Evolutionary conservation across 176 grass and related monocot species (phyloP).

Genomic region (Raddia distichophylla): DNA sequence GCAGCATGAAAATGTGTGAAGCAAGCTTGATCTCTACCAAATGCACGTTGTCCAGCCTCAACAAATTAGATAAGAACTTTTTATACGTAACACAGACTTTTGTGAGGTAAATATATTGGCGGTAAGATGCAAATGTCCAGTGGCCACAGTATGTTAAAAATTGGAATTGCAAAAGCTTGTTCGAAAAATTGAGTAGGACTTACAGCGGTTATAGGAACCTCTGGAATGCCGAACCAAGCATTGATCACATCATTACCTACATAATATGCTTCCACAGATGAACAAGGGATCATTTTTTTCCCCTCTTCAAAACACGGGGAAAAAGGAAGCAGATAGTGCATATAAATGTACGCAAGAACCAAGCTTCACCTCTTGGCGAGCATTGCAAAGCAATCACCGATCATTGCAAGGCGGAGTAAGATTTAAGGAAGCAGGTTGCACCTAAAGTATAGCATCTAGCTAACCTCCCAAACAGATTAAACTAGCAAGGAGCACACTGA

Average conservation of each 20-base stretch:
- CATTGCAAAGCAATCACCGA: background rate
- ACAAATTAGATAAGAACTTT: background rate
- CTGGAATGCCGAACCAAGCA: constrained; percentile 48
- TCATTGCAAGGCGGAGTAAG: background rate
- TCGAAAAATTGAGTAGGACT: background rate
- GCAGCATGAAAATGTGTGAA: background rate
- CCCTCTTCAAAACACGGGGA: background rate
- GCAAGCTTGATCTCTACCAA: background rate
- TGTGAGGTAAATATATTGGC: background rate
- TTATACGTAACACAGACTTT: background rate
- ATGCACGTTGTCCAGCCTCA: background rate
- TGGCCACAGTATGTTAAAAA: no score
- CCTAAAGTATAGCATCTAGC: background rate
- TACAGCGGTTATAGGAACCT: constrained; percentile 58
- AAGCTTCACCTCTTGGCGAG: background rate
- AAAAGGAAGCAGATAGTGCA: background rate
- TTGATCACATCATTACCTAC: constrained; percentile 36
- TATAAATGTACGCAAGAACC: background rate
- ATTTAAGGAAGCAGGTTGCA: background rate
- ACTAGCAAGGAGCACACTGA: no score
- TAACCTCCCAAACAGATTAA: no score
- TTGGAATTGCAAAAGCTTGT: background rate
- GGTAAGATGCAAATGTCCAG: background rate
- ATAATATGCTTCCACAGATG: background rate
- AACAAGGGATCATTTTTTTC: background rate